phyloP scores from a whole-genome alignment of 306 rosid species.

The Dalbergia cultrata region DNA sequence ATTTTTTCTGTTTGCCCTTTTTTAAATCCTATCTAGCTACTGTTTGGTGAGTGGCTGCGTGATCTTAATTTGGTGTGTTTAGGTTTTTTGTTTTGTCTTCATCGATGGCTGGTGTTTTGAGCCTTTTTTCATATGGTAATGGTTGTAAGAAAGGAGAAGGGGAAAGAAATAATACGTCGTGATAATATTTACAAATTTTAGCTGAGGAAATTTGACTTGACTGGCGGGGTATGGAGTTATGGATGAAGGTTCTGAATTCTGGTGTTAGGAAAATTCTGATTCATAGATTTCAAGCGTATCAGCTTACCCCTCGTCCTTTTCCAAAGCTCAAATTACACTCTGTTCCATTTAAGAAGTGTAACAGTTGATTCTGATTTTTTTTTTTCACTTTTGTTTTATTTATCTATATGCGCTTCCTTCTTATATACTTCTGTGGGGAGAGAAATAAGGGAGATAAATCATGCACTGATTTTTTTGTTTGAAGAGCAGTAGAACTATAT shows the following conservation, averaged over 20 bases:
- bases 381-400: not conserved
- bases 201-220: constrained; percentile 6
- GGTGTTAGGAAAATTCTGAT: not conserved
- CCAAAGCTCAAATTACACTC: not conserved
- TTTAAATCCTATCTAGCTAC: not conserved
- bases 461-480: not conserved
- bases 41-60: constrained; percentile 10
- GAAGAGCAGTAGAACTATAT: not conserved
- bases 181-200: constrained; percentile 6
- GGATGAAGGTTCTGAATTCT: constrained; percentile 7
- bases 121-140: not conserved
- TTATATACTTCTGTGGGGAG: not conserved
- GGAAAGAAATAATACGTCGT: not conserved
- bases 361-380: not conserved
- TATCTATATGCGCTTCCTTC: not conserved
- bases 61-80: not conserved
- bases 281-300: not conserved
- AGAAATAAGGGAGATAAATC: not conserved
- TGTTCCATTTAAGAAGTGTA: not conserved
- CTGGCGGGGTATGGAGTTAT: constrained; percentile 4
- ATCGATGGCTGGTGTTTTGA: not conserved
- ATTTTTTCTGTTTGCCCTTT: not conserved
- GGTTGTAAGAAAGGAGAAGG: constrained; percentile 2
- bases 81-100: not conserved
- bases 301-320: constrained; percentile 1